Base-by-base conservation (phyloP, 1,139 yeast genomes). In the Debaryomyces coudertii region DNA sequence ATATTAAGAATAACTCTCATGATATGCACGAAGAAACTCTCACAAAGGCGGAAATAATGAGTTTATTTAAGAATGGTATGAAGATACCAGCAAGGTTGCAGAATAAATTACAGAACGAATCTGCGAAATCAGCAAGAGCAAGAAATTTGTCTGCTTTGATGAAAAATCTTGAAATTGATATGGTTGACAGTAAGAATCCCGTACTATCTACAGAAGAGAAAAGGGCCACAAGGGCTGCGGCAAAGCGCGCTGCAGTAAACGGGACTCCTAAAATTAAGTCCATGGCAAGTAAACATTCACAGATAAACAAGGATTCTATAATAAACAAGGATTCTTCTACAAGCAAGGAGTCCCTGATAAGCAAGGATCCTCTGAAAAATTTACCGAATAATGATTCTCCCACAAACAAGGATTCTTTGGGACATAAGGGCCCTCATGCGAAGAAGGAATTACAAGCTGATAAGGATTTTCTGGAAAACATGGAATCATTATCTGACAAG, bases 11-110 rank as follows among this genome's bases (percentile, higher is more conserved):
- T 38, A 35, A 40, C 28, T 36, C 48, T 14, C 34, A 15, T 24
- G 36, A 23, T 29, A 15, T 15, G 8, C 29, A 40, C 7, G 50
- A 47, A 4, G 57, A 54, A 25, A 50, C 55, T 2, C 48, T 65
- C 9, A 51, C 65, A 7, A 65, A 58, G 37, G 57, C 55, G 20
- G 70, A 67, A 36, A 56, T 66, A 9, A 52, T 67, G 44, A 55
- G 55, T 11, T 50, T 65, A 12, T 62, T 67, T 49, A 54, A 57
- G 43, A 55, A 54, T 37, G 65, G 63, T 8, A 54, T 61, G 54
- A 53, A 52, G 23, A 46, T 51, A 8, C 49, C 59, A 24, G 47
- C 42, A n/a, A 49, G 47, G 24, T 18, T 47, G 16, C 33, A 50
- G 30, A 54, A 54, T 7, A 56, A 52, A 7, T 25, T 52, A 4